A percentile compares a stretch with the other conserved stretches of the same genome.
Evolutionary conservation across 140 eudicot genomes (phyloP).

Genomic region (Erigeron philadelphicus): DNA sequence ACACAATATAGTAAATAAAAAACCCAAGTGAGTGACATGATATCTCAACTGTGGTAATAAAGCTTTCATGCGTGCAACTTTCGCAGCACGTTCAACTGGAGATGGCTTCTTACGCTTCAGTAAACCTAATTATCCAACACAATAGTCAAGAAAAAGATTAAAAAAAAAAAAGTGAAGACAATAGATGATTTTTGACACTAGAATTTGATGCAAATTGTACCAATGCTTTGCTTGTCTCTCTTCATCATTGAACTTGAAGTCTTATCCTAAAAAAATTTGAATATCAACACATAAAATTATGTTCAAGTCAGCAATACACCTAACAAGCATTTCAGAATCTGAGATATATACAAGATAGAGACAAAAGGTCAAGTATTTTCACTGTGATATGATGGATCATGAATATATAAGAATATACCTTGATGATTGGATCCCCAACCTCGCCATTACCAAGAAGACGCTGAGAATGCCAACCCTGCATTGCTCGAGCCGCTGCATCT

Average conservation of each 20-base stretch:
- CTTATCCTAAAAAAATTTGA: slow-evolving; percentile 52
- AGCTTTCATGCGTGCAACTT: slow-evolving; percentile 50
- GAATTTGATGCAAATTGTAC: slow-evolving; percentile 32
- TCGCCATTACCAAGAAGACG: slow-evolving; percentile 88
- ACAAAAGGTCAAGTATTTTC: neutral
- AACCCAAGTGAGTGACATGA: slow-evolving; percentile 22
- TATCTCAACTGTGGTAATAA: slow-evolving; percentile 67
- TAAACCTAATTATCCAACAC: slow-evolving; percentile 40
- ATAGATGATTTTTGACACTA: slow-evolving; percentile 1
- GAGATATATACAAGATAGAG: neutral
- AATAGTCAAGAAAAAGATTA: slow-evolving; percentile 10
- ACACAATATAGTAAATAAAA: slow-evolving; percentile 7
- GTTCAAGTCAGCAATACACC: neutral
- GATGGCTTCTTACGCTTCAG: slow-evolving; percentile 74
- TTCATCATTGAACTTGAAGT: slow-evolving; percentile 39
- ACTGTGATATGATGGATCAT: neutral
- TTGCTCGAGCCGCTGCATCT: slow-evolving; percentile 97
- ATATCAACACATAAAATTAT: neutral
- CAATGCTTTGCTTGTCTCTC: slow-evolving; percentile 82
- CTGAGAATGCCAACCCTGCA: slow-evolving; percentile 98
- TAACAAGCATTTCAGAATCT: neutral
- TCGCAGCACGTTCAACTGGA: slow-evolving; percentile 55
- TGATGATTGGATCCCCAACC: slow-evolving; percentile 87
- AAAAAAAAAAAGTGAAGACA: neutral
- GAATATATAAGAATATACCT: slow-evolving; percentile 39